Evolutionary conservation across 148 eudicot genomes (phyloP).

Genomic region (Rhododendron ferrugineum): DNA sequence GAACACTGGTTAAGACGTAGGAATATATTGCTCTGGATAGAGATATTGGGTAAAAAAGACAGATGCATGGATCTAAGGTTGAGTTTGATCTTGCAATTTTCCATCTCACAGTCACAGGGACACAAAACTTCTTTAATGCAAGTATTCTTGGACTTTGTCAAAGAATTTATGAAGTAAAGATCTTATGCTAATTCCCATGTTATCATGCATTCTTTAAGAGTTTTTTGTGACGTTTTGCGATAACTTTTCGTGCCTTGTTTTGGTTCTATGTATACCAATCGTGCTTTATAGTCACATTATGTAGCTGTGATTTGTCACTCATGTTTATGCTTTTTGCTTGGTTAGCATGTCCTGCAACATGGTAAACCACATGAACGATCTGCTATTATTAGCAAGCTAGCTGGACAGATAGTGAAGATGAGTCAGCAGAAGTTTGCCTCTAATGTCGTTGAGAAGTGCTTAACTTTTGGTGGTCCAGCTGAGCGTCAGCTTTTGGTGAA

Average conservation of each 20-base stretch:
- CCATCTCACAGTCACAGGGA: neutral
- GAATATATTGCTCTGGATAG: neutral
- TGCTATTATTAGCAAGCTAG: constrained; percentile 46
- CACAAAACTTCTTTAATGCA: neutral
- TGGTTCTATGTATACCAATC: neutral
- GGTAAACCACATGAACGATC: constrained; percentile 55
- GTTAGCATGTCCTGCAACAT: constrained; percentile 61
- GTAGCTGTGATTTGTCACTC: neutral
- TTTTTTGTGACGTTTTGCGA: neutral
- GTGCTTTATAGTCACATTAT: neutral
- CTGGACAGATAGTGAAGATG: constrained; percentile 67
- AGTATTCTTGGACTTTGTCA: neutral
- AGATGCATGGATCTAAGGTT: neutral
- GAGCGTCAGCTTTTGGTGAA: constrained; percentile 54
- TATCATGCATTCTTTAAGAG: neutral
- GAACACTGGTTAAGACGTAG: neutral
- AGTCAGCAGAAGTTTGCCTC: constrained; percentile 72
- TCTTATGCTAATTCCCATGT: neutral
- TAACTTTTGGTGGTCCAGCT: constrained; percentile 47
- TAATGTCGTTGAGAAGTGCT: constrained; percentile 66
- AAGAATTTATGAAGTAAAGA: neutral
- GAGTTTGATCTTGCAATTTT: neutral
- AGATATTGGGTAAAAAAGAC: neutral
- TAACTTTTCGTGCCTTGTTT: neutral
- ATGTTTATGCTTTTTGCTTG: constrained; percentile 8